Evolutionary conservation across 1,139 yeast genomes (phyloP), one percentile per base, ranked within the genome.

Genomic region (Groenewaldozyma sp.): DNA sequence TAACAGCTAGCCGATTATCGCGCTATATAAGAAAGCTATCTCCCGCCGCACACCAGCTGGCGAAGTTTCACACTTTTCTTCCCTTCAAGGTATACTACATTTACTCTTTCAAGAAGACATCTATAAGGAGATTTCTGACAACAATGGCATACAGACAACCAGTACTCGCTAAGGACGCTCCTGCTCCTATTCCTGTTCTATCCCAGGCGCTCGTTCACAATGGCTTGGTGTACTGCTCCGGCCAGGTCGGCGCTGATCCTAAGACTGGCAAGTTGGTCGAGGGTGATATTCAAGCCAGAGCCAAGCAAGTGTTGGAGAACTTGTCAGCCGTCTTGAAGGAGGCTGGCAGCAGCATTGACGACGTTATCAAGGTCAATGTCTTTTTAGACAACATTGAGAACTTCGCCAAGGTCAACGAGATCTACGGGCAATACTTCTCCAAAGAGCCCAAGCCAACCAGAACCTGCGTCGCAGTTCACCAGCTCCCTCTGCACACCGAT

Each of bases 171-270:
- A 36, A 45, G 13, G 45, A 48, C 31, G 55, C 56, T n/a, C 56
- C 56, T 24, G 44, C 44, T 24, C 55, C 56, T 28, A 41, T 52
- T 20, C 55, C 56, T 34, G 54, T 56, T 46, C 58, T 55, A 40
- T 71, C 64, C 10, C 78, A 78, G 43, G 77, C 76, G 6, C 67
- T 64, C 51, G 63, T 61, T 39, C 62, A 68, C 51, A 70, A 70
- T 44, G 74, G 73, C 3, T 64, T 68, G 39, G 76, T 74, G 28
- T 73, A 68, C 61, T 70, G 78, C 29, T 64, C 72, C 2, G 73
- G 73, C 17, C 60, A 62, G 39, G 62, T 62, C 26, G 74, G 74
- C 35, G 44, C 51, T 6, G 65, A 64, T 43, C 58, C 61, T 14
- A 53, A 50, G 36, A 52, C 73, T 24, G 70, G 51, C 35, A 42